Evolutionary conservation across 2,329 filamentous ascomycete genomes (phyloP).

Genomic region (Neofusicoccum umdonicola): DNA sequence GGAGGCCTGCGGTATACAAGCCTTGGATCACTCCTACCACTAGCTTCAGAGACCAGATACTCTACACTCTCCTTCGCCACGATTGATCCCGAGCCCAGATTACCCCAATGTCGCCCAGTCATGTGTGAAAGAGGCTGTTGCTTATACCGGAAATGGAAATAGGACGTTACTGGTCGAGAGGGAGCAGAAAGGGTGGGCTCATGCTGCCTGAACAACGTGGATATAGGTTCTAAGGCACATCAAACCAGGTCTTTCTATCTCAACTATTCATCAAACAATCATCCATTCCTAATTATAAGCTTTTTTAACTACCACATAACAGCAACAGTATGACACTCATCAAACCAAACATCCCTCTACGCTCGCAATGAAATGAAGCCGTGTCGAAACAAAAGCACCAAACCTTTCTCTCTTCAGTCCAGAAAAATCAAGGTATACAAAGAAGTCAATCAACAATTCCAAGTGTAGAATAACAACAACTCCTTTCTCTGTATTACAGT

Average conservation of each 20-base stretch:
- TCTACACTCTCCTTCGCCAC: too few species aligned
- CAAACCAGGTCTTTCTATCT: too few species aligned
- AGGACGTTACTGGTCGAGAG: too few species aligned
- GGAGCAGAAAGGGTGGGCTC: too few species aligned
- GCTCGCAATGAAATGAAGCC: background rate
- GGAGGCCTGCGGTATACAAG: too few species aligned
- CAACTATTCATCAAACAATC: background rate
- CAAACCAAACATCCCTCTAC: background rate
- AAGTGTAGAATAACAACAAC: background rate
- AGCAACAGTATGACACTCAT: background rate
- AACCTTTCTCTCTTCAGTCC: background rate
- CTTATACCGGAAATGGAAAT: too few species aligned
- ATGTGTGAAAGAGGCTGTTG: too few species aligned
- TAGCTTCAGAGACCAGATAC: too few species aligned
- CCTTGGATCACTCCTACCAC: too few species aligned
- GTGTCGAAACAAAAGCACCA: background rate
- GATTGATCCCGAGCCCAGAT: too few species aligned
- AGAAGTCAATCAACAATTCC: background rate
- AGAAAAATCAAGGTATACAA: background rate
- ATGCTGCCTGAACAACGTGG: too few species aligned
- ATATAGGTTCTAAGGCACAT: background rate
- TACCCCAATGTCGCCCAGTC: too few species aligned
- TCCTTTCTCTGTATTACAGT: slow-evolving; percentile 3
- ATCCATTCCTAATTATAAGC: background rate
- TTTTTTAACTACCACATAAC: background rate